A percentile compares a stretch with the other conserved stretches of the same genome.
phyloP scores from a whole-genome alignment of 352 stramenopile genomes.

The Pythium brachiatum region DNA sequence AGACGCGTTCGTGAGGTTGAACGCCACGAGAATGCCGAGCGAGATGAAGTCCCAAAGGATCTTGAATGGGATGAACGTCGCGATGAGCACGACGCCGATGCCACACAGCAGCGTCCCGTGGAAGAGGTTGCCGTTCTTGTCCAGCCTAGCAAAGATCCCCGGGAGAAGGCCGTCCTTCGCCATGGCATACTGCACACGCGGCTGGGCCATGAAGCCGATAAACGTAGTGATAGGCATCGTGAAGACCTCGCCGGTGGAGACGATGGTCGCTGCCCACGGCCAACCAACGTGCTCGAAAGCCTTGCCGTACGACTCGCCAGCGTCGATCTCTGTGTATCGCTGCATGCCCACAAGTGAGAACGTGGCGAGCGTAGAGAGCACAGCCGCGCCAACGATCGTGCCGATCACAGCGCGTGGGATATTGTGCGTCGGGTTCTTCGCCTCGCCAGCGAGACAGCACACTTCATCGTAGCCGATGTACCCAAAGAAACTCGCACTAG shows the following conservation, averaged over 20 bases:
- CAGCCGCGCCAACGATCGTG: constrained; percentile 82
- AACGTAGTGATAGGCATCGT: constrained; percentile 96
- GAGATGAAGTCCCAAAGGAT: constrained; percentile 90
- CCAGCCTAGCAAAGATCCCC: constrained; percentile 69
- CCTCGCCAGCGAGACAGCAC: constrained; percentile 90
- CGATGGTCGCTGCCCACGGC: constrained; percentile 78
- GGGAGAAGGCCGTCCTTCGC: constrained; percentile 93
- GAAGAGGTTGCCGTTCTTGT: constrained; percentile 74
- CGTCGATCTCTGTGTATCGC: constrained; percentile 81
- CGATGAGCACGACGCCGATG: constrained; percentile 44
- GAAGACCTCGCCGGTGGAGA: constrained; percentile 90
- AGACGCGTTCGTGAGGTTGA: constrained; percentile 89
- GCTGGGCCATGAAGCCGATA: constrained; percentile 94
- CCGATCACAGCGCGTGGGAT: constrained; percentile 89
- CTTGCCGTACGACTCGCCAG: constrained; percentile 63
- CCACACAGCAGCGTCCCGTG: constrained; percentile 61
- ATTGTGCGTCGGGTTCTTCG: constrained; percentile 81
- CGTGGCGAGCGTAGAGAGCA: constrained; percentile 84
- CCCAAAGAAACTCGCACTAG: constrained; percentile 94
- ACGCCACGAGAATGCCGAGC: constrained; percentile 87
- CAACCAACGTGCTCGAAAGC: constrained; percentile 66
- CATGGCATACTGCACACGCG: constrained; percentile 89
- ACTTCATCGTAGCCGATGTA: constrained; percentile 98
- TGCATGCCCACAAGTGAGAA: constrained; percentile 93
- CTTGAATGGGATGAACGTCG: constrained; percentile 80